These are phyloP conservation scores for Leptodontidium sp. DNA, from an alignment of 2,329 filamentous ascomycete species.

Conservation along the genomic window DNA sequence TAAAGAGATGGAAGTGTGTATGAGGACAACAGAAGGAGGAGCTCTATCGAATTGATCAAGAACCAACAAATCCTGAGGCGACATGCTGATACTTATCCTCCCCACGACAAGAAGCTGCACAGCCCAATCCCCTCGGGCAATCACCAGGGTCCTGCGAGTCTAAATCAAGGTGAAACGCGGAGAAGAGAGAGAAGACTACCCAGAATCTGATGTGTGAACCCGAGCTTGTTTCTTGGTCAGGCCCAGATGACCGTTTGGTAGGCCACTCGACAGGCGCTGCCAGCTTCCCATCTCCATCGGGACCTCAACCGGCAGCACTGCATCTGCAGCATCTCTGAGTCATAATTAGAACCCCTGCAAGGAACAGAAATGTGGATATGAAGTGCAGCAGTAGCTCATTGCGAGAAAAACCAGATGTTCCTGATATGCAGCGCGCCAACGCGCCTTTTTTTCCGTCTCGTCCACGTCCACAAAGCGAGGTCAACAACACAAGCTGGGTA, in stretches of 20 bases:
- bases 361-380: constrained; percentile 23
- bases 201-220: constrained; percentile 28
- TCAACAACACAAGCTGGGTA: constrained; percentile 22
- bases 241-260: constrained; percentile 44
- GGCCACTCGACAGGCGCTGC: constrained; percentile 44
- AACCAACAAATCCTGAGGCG: constrained; percentile 42
- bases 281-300: constrained; percentile 31
- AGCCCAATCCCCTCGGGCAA: constrained; percentile 41
- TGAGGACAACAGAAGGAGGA: constrained; percentile 32
- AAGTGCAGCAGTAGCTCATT: constrained; percentile 27
- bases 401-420: not conserved
- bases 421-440: constrained; percentile 29
- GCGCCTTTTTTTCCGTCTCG: constrained; percentile 14
- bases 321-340: constrained; percentile 44
- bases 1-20: constrained; percentile 24
- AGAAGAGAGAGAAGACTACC: constrained; percentile 34
- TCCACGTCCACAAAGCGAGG: constrained; percentile 15
- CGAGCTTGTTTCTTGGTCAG: constrained; percentile 47
- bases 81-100: constrained; percentile 45
- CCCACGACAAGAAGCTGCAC: constrained; percentile 31
- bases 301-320: constrained; percentile 32
- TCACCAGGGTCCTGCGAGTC: constrained; percentile 34
- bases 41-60: constrained; percentile 41
- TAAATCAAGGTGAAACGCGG: constrained; percentile 44
- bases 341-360: constrained; percentile 42